Conservation (phyloP, 2,329 filamentous ascomycete genomes). For the Diaporthe sp. region DNA sequence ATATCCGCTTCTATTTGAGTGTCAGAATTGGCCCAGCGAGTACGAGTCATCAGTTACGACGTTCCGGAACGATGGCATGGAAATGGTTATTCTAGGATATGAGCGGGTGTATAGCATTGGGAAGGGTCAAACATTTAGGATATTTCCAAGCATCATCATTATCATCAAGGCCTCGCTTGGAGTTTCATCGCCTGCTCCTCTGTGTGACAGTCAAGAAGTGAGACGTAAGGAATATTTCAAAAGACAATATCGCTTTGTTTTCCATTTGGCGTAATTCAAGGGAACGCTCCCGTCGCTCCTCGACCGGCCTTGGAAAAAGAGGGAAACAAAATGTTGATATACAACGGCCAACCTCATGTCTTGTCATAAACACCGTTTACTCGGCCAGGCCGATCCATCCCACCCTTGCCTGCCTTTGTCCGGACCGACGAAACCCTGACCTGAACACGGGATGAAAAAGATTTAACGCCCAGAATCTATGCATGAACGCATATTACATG, state of each 20-base stretch:
- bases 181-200: not conserved
- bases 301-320: not conserved
- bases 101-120: conserved; percentile 33
- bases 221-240: not conserved
- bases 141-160: conserved; percentile 19
- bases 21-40: not conserved
- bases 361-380: not conserved
- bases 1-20: not conserved
- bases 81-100: conserved; percentile 16
- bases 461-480: conserved; percentile 5
- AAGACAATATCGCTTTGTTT: conserved; percentile 6
- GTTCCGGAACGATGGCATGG: conserved; percentile 14
- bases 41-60: conserved; percentile 3
- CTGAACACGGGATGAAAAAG: not conserved
- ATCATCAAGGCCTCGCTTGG: not conserved
- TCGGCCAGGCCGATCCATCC: too few species aligned
- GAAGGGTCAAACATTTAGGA: conserved; percentile 13
- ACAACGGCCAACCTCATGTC: conserved; percentile 13
- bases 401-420: too few species aligned
- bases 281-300: conserved; percentile 30
- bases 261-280: not conserved
- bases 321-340: conserved; percentile 2
- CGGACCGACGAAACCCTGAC: not conserved
- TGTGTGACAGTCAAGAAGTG: not conserved
- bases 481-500: conserved; percentile 24